Conservation (phyloP, 2,329 filamentous ascomycete species). For the Penicillium sp. region DNA sequence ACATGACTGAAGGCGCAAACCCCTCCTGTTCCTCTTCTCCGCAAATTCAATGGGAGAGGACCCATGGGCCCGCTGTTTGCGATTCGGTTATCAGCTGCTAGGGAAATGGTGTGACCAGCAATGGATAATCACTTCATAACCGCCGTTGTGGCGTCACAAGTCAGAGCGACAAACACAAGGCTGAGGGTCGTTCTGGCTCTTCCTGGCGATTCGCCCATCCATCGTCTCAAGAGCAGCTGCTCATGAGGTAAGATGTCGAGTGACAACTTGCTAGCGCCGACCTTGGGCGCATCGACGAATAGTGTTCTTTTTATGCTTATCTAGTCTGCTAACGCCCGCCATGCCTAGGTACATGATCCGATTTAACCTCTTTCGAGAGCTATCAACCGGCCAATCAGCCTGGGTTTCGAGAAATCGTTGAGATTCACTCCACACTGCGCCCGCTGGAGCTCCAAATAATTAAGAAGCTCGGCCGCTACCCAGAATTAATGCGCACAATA, state of each 20-base stretch:
- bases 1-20: background rate
- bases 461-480: background rate
- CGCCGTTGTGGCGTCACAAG: slow-evolving; percentile 25
- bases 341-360: slow-evolving; percentile 9
- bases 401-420: background rate
- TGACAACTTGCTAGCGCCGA: slow-evolving; percentile 14
- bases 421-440: background rate
- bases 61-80: slow-evolving; percentile 2
- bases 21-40: background rate
- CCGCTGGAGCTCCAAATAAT: background rate
- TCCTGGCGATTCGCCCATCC: slow-evolving; percentile 7
- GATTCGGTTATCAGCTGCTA: slow-evolving; percentile 4
- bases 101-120: slow-evolving; percentile 20
- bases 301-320: slow-evolving; percentile 12
- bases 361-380: background rate
- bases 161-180: slow-evolving; percentile 18
- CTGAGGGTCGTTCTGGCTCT: slow-evolving; percentile 3
- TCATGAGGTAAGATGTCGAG: slow-evolving; percentile 13
- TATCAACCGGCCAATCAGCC: background rate
- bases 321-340: background rate
- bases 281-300: slow-evolving; percentile 8
- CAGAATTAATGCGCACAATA: background rate
- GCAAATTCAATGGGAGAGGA: background rate
- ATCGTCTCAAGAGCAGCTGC: background rate
- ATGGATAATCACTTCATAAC: slow-evolving; percentile 17